Evolutionary conservation across 2,329 filamentous ascomycete genomes (phyloP).

Genomic region (Calycina herbarum): DNA sequence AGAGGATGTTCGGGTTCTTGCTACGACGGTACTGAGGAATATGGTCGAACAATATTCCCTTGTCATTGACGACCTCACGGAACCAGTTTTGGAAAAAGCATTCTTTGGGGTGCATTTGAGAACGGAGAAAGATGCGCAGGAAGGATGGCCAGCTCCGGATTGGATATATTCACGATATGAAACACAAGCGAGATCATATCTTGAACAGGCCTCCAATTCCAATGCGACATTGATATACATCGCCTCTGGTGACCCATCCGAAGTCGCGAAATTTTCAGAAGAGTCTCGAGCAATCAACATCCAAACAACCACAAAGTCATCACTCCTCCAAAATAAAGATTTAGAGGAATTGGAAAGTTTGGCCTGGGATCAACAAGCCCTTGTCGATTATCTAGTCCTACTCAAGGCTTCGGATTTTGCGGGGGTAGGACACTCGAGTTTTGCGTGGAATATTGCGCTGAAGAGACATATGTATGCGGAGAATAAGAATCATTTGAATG

Average conservation of each 20-base stretch:
- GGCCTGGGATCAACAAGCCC: conserved; percentile 47
- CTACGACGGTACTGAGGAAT: conserved; percentile 24
- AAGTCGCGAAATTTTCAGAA: conserved; percentile 40
- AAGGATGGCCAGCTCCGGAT: conserved; percentile 25
- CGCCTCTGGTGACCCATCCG: conserved; percentile 42
- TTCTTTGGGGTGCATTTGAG: conserved; percentile 32
- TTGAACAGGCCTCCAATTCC: conserved; percentile 36
- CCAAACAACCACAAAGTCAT: conserved; percentile 44
- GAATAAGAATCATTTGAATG: conserved; percentile 17
- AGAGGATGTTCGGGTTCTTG: conserved; percentile 23
- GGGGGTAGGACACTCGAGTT: conserved; percentile 46
- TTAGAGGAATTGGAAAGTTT: conserved; percentile 38
- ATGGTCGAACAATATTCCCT: conserved; percentile 15
- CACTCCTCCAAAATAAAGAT: conserved; percentile 42
- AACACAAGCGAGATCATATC: conserved; percentile 39
- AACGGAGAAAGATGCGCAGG: conserved; percentile 30
- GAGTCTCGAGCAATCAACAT: conserved; percentile 40
- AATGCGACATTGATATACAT: conserved; percentile 42
- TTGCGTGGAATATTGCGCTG: conserved; percentile 48
- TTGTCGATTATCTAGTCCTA: conserved; percentile 52
- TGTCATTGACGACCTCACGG: conserved; percentile 6
- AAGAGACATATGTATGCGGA: conserved; percentile 24
- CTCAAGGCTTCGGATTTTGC: conserved; percentile 44
- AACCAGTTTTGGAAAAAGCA: conserved; percentile 14
- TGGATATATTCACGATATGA: conserved; percentile 28